Percentiles rank a stretch among this genome's conserved stretches.
Conservation (phyloP, 164 flowering plant species). For the Nelumbo lutea region DNA sequence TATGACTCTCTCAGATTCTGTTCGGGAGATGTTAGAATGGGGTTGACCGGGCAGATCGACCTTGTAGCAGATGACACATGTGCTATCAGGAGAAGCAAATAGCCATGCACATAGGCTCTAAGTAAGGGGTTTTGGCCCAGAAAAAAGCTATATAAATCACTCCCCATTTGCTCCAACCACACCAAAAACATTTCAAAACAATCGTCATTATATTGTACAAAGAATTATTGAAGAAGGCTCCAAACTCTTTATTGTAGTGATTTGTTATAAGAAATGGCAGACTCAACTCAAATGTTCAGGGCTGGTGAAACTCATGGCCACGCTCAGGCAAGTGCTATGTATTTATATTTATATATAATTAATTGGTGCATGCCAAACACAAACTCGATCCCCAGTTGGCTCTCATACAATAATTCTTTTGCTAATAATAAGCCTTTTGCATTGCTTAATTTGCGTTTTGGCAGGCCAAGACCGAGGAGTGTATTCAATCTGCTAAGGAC, state of each 20-base stretch:
- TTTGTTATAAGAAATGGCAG: neutral
- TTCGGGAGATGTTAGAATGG: too few relatives aligned
- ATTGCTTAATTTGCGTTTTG: neutral
- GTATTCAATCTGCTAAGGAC: conserved; percentile 24
- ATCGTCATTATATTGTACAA: too few relatives aligned
- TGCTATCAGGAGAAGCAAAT: neutral
- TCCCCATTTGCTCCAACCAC: neutral
- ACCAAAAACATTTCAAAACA: neutral
- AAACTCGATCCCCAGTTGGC: too few relatives aligned
- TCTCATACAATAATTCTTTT: neutral
- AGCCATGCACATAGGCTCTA: neutral
- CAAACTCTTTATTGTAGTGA: neutral
- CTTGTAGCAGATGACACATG: neutral
- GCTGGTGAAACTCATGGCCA: conserved; percentile 14
- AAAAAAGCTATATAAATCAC: neutral
- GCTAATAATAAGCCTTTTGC: neutral
- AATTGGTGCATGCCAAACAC: too few relatives aligned
- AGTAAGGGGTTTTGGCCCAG: neutral
- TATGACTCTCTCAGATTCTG: too few relatives aligned
- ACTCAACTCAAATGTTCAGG: conserved; percentile 2
- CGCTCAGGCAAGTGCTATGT: conserved; percentile 4
- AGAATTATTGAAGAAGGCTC: neutral
- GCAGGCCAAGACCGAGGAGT: conserved; percentile 31
- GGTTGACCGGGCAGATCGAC: neutral
- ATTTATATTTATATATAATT: neutral